Base-by-base conservation (phyloP, 495 filamentous ascomycete genomes). In the Letharia columbiana region DNA sequence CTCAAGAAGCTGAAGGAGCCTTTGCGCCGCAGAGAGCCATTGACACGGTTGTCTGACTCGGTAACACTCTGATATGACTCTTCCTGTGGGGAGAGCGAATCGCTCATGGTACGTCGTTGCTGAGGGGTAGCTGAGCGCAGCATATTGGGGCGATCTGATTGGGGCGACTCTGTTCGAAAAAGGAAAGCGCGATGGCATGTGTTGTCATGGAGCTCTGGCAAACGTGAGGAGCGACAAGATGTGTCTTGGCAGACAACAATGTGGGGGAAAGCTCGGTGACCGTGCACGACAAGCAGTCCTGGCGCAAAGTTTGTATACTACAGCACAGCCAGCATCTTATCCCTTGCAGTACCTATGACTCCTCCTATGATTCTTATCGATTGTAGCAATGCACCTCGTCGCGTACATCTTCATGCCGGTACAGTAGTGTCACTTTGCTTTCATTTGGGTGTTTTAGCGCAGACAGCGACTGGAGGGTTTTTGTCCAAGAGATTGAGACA, bases 1-100 rank as follows among this genome's bases (percentile, higher is more conserved):
- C 89, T 87, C 61, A 95, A 83, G 74, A 95, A 89, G 54, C 78
- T 79, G 54, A 86, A 76, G 35, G 80, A 81, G 2, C 82, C 81
- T 61, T 77, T 71, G 42, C 75, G 75, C 35, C 71, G 74, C 10
- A 73, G 69, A 37, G 76, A 71, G 45, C 68, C 68, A 67, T 70
- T 60, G 42, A 28, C 56, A 15, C 23, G 39, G 42, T 59, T 47
- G 11, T 49, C 17, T 45, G 63, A 65, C 47, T 41, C 45, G 11
- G 20, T 50, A 44, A 28, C 28, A 28, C 13, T 20, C 28, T 45
- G 62, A 39, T 54, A 52, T 47, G 50, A 56, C 23, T 49, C 31
- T 47, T 60, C 39, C 11, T 28, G 37, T 23, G 61, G 65, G 2
- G 61, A 61, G 39, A 42, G 20, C 18, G 57, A 59, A 39, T 47